phyloP scores from a whole-genome alignment of 768 basidiomycete genomes.

The Omphalotus guepiniiformis region DNA sequence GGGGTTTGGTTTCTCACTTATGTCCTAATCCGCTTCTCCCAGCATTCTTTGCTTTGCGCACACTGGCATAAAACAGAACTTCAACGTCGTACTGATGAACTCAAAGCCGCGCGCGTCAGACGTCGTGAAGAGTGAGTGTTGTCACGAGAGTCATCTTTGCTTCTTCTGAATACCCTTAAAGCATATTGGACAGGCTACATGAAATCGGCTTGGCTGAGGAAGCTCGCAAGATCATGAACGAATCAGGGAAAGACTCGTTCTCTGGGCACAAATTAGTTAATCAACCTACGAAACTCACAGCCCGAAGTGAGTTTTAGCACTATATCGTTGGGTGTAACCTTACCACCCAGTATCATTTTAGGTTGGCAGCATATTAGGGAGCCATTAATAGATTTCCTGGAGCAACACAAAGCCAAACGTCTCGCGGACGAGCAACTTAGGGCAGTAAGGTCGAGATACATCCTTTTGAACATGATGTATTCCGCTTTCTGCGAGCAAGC shows the following conservation, averaged over 20 bases:
- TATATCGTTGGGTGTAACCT: no score
- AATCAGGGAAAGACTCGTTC: not conserved
- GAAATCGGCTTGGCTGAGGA: not conserved
- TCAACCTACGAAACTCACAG: not conserved
- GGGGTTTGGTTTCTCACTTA: not conserved
- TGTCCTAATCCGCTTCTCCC: not conserved
- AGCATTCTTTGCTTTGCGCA: not conserved
- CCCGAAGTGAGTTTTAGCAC: not conserved
- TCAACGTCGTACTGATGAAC: not conserved
- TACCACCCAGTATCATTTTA: not conserved
- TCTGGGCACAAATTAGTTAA: not conserved
- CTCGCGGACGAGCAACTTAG: not conserved
- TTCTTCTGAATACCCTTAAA: not conserved
- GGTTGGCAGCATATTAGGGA: constrained; percentile 1
- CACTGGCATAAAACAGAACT: not conserved
- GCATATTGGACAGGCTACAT: not conserved
- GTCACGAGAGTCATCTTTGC: not conserved
- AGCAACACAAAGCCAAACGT: not conserved
- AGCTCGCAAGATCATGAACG: not conserved
- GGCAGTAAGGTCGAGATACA: not conserved
- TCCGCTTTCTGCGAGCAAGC: not conserved
- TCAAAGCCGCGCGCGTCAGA: not conserved
- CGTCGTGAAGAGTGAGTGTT: not conserved
- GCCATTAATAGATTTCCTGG: not conserved
- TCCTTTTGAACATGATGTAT: not conserved